Evolutionary conservation across 495 filamentous ascomycete species (phyloP), one percentile per base, ranked within the genome.

Genomic region (Annulohypoxylon bovei): DNA sequence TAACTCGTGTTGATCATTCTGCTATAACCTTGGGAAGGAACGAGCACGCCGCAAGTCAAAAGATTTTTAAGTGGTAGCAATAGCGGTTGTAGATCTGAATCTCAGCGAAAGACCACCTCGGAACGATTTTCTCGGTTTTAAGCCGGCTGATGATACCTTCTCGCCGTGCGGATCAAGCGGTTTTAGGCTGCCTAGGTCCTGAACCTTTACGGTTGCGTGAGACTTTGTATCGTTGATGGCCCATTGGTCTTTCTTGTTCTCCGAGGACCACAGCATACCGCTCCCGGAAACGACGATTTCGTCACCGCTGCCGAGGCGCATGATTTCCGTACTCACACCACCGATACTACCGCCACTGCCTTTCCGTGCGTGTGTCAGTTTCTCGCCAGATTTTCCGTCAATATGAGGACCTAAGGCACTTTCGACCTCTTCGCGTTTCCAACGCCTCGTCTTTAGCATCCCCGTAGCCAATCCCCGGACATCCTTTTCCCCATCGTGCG

Each of bases 401-500:
- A 28, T 9, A 14, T n/a, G 22, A n/a, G 65, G 47, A 9, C 42
- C 62, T 16, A 77, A 22, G 5, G 63, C 70, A 5, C 49, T 50
- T 67, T 81, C 77, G 5, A 89, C 82, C 40, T 88, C 85, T 5
- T 85, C 79, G 1, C 70, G 52, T 0, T 68, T 62, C 71, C 78
- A 87, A 35, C 79, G 82, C 49, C 77, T 74, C 9, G 80, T 87
- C 60, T 79, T 80, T 1, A 88, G 75, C 68, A 84, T 79, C 32
- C 74, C 75, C 20, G 84, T 86, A 1, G 80, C 82, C 7, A 89
- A 22, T 0, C 90, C 90, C 1, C 75, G 80, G 40, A 84, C 83
- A 18, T 85, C 79, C 69, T 91, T 92, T 16, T 86, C 86, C 12
- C 86, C 88, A 68, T 91, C 89, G 62, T 92, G 90, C 1, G 90